These are phyloP conservation scores for Prunella vulgaris DNA, from an alignment of 257 asterid genomes.

Conservation along the genomic window DNA sequence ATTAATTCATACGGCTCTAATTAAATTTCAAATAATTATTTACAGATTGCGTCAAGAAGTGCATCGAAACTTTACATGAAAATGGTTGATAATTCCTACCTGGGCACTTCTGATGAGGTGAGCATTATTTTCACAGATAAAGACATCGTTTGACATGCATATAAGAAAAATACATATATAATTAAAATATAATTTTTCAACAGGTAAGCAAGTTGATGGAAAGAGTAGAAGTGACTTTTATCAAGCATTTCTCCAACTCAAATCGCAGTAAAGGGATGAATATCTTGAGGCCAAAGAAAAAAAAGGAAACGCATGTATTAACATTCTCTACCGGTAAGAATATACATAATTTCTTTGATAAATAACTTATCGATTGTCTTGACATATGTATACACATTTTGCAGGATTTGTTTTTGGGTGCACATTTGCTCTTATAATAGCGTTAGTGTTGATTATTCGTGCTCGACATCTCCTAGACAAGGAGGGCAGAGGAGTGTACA, in stretches of 20 bases:
- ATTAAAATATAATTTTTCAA: no score
- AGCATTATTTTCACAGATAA: neutral
- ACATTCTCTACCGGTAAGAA: conserved; percentile 44
- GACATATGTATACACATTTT: no score
- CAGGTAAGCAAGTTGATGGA: conserved; percentile 48
- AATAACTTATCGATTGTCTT: no score
- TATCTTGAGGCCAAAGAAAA: conserved; percentile 41
- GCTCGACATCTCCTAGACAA: conserved; percentile 37
- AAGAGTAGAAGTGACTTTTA: conserved; percentile 46
- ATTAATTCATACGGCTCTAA: neutral
- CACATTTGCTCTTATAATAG: conserved; percentile 45
- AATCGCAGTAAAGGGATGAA: conserved; percentile 47
- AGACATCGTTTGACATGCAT: no score
- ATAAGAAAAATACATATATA: no score
- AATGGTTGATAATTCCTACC: conserved; percentile 47
- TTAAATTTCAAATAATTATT: neutral
- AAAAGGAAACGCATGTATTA: conserved; percentile 34
- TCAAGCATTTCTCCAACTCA: conserved; percentile 54
- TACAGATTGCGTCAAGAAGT: conserved; percentile 44
- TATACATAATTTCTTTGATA: no score
- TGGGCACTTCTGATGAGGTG: conserved; percentile 62
- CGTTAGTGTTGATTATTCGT: conserved; percentile 32
- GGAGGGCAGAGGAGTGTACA: conserved; percentile 37
- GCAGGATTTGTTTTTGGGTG: conserved; percentile 57
- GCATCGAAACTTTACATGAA: conserved; percentile 45